Evolutionary conservation across 441 rosid genomes (phyloP).

Genomic region (Gossypium trilobum): DNA sequence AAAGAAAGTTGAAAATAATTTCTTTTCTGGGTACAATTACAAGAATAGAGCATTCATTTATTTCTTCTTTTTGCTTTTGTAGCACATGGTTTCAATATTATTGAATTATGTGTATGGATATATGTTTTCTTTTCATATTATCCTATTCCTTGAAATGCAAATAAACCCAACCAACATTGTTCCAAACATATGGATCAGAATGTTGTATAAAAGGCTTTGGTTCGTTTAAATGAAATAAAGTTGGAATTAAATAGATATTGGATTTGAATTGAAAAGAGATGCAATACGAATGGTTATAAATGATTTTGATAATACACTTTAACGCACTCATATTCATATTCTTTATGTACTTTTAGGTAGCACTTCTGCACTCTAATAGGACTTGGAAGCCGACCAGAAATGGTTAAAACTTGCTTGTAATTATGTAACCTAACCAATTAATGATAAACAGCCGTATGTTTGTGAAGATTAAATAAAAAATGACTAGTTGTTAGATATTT

Average conservation of each 20-base stretch:
- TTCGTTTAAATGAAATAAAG: too few species aligned
- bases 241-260: too few species aligned
- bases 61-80: neutral
- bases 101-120: neutral
- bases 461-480: neutral
- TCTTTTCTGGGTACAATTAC: too few species aligned
- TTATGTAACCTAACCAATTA: neutral
- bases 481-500: neutral
- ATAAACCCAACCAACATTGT: neutral
- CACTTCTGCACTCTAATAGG: neutral
- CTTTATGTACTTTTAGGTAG: neutral
- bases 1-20: too few species aligned
- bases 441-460: neutral
- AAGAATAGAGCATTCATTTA: neutral
- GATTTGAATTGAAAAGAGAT: too few species aligned
- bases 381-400: neutral
- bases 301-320: too few species aligned
- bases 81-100: slow-evolving; percentile 2
- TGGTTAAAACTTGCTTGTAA: neutral
- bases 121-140: neutral
- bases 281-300: too few species aligned
- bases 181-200: neutral
- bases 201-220: neutral
- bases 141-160: neutral
- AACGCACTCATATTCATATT: too few species aligned